These are phyloP conservation scores for Ephemerocybe angulata DNA, from an alignment of 768 basidiomycete genomes.

Conservation along the genomic window DNA sequence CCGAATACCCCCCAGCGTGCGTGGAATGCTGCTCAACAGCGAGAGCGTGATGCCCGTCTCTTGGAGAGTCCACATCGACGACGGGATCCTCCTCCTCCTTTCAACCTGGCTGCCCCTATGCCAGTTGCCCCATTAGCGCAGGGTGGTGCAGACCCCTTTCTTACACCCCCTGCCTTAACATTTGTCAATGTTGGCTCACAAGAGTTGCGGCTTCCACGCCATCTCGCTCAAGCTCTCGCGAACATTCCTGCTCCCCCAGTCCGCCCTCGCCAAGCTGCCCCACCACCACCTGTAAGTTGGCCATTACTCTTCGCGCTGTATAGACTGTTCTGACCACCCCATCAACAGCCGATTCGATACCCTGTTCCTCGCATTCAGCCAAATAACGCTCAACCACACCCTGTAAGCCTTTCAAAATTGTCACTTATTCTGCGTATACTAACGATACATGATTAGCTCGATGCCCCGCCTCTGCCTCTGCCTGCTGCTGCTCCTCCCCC, in stretches of 20 bases:
- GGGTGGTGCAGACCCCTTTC: background rate
- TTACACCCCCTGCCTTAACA: background rate
- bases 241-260: background rate
- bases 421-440: too few relatives aligned
- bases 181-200: background rate
- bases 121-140: background rate
- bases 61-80: background rate
- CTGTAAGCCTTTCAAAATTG: too few relatives aligned
- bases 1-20: conserved; percentile 6
- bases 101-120: background rate
- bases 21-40: background rate
- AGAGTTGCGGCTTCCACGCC: background rate
- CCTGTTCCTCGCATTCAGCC: too few relatives aligned
- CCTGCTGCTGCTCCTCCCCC: too few relatives aligned
- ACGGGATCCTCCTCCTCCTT: background rate
- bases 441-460: too few relatives aligned
- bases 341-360: too few relatives aligned
- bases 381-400: too few relatives aligned
- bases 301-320: too few relatives aligned
- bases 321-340: too few relatives aligned
- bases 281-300: too few relatives aligned
- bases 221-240: background rate
- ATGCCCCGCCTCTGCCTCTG: too few relatives aligned
- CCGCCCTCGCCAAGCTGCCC: too few relatives aligned
- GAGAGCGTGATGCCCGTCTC: background rate